Base-by-base conservation (phyloP, 306 rosid genomes). In the Luffa aegyptiaca region DNA sequence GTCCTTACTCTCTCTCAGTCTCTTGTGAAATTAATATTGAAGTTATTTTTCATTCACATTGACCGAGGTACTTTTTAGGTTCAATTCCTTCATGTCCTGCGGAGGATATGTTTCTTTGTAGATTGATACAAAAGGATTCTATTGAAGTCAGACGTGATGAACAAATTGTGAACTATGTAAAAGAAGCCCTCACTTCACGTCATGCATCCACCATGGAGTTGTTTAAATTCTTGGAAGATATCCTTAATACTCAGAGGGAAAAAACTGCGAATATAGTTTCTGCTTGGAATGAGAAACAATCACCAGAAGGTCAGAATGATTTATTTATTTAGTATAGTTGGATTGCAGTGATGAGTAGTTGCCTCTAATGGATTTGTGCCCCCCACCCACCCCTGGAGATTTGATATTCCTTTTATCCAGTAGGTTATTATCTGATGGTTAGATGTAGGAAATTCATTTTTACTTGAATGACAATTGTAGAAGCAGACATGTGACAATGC, bases 31-130 rank as follows among this genome's bases (percentile, higher is more conserved):
- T 53, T 45, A 77, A 57, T 59, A 37, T 77, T 77, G 41, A 77
- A 78, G 6, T 61, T 77, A 10, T 21, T 77, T 59, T 78, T 21
- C 66, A 57, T 13, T 33, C 58, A 10, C 65, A 83, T 76, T 87
- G 84, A 83, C 83, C 71, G 82, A 52, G 66, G 75, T 86, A n/a
- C 20, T 76, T 76, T 87, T 44, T 82, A 95, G 97, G 91, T 78
- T 89, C 88, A 76, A 87, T 90, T 82, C 93, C 94, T 75, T 79
- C 79, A 18, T 89, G 97, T 86, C 89, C 92, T 21, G 93, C 77
- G 21, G 97, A 92, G 81, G 93, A 91, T 81, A 84, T 90, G 84
- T 91, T 95, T 88, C 96, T 95, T 65, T 92, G 93, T 79, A 93
- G 90, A 83, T 84, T 95, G 82, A 79, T 93, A 84, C 93, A 90